Conservation (phyloP, 352 stramenopile genomes). For the Pythium scleroteichum region DNA sequence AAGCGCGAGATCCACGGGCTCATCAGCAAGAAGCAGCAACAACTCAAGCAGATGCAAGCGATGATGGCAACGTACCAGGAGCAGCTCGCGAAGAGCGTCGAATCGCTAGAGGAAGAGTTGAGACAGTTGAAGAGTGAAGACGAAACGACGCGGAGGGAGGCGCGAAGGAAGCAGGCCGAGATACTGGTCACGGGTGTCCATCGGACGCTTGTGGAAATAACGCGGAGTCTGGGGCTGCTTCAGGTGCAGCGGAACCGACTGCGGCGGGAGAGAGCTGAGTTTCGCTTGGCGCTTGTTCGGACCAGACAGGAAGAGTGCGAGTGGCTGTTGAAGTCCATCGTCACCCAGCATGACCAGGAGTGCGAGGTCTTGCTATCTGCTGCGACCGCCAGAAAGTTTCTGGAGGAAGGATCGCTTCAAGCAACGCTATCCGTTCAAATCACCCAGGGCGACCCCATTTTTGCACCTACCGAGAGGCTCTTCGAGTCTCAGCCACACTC, state of each 20-base stretch:
- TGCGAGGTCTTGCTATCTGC: conserved; percentile 22
- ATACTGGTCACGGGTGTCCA: conserved; percentile 12
- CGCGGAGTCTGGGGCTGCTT: conserved; percentile 16
- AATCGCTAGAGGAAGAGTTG: conserved; percentile 19
- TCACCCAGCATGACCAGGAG: conserved; percentile 20
- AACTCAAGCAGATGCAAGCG: conserved; percentile 31
- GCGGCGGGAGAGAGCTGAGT: conserved; percentile 1
- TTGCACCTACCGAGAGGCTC: conserved; percentile 22
- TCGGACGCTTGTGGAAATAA: conserved; percentile 8
- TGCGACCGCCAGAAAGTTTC: conserved; percentile 17
- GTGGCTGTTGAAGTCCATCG: conserved; percentile 29
- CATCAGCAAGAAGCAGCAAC: conserved; percentile 31
- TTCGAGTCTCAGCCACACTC: conserved; percentile 18
- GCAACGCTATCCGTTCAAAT: conserved; percentile 27
- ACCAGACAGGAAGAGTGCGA: conserved; percentile 30
- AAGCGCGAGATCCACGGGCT: conserved; percentile 35
- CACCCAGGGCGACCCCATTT: conserved; percentile 28
- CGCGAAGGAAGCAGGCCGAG: conserved; percentile 10
- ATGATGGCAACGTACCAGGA: conserved; percentile 32
- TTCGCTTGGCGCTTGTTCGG: conserved; percentile 7
- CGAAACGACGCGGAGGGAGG: conserved; percentile 2
- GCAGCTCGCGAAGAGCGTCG: conserved; percentile 21
- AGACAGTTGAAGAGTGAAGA: background rate
- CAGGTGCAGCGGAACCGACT: conserved; percentile 12
- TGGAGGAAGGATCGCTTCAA: conserved; percentile 27